A percentile compares a stretch with the other conserved stretches of the same genome.
Evolutionary conservation across 495 filamentous ascomycete species (phyloP).

Genomic region (Penicillium verhagenii): DNA sequence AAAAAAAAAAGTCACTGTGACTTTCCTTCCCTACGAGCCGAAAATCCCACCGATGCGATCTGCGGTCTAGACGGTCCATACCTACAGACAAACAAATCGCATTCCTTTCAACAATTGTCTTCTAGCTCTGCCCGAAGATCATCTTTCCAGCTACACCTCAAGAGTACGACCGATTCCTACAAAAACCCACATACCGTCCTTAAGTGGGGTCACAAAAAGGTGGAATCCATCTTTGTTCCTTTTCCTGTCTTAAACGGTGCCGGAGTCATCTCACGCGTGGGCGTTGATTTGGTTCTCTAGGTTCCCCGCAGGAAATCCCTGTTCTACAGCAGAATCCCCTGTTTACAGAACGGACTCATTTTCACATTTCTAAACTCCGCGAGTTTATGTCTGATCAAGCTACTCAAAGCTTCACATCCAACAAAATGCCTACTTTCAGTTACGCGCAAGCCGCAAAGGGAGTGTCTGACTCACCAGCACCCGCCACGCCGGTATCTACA

Average conservation of each 20-base stretch:
- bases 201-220: constrained; percentile 35
- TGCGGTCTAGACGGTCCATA: constrained; percentile 24
- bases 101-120: constrained; percentile 3
- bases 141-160: not conserved
- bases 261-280: constrained; percentile 28
- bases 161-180: constrained; percentile 23
- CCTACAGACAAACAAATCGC: constrained; percentile 1
- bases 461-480: constrained; percentile 43
- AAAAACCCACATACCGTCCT: constrained; percentile 28
- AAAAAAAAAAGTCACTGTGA: not conserved
- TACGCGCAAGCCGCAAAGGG: constrained; percentile 96
- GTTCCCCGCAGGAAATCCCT: constrained; percentile 21
- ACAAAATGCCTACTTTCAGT: constrained; percentile 59
- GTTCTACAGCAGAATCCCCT: constrained; percentile 32
- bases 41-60: constrained; percentile 30
- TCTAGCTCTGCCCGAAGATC: constrained; percentile 1
- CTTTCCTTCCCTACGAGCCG: not conserved
- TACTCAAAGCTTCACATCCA: constrained; percentile 15
- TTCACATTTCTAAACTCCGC: constrained; percentile 9
- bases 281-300: constrained; percentile 22
- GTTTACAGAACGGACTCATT: constrained; percentile 10
- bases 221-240: constrained; percentile 19
- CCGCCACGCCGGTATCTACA: constrained; percentile 36
- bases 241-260: constrained; percentile 28
- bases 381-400: constrained; percentile 12